phyloP scores from a whole-genome alignment of 768 basidiomycete genomes.

The Termitomyces sp. region DNA sequence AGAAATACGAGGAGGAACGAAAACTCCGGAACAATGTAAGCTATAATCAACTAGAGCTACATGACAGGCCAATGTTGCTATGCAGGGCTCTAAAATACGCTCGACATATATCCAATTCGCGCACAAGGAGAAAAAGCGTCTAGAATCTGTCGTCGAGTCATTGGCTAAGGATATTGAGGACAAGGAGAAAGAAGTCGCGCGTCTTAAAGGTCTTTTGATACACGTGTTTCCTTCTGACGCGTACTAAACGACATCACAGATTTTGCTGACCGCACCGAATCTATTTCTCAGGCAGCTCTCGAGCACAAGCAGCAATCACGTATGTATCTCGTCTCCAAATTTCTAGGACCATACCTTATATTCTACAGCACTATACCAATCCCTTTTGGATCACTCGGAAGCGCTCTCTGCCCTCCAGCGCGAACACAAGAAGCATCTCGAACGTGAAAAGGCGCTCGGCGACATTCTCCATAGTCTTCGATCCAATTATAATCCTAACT shows the following conservation, averaged over 20 bases:
- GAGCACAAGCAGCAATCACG: constrained; percentile 87
- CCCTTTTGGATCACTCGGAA: constrained; percentile 66
- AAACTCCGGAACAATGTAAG: constrained; percentile 80
- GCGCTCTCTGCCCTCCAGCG: constrained; percentile 76
- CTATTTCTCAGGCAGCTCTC: constrained; percentile 72
- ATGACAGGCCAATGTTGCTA: not conserved
- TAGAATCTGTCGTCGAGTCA: constrained; percentile 61
- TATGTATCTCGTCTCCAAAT: constrained; percentile 33
- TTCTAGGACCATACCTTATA: not conserved
- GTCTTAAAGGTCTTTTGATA: constrained; percentile 54
- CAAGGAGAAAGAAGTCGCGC: constrained; percentile 69
- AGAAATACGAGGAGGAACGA: constrained; percentile 64
- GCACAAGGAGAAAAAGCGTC: constrained; percentile 81
- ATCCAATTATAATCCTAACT: constrained; percentile 93
- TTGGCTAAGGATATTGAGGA: constrained; percentile 55
- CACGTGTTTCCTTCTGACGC: not conserved
- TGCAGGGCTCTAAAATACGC: constrained; percentile 88
- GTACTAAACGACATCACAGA: constrained; percentile 39
- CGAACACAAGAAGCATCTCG: constrained; percentile 68
- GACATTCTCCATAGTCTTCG: constrained; percentile 81
- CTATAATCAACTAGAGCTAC: not conserved
- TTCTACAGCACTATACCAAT: constrained; percentile 68
- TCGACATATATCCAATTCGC: constrained; percentile 85
- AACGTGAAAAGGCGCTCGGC: constrained; percentile 74
- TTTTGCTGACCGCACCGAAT: constrained; percentile 74